A percentile compares a stretch with the other conserved stretches of the same genome.
These are phyloP conservation scores for Corinectria fuckeliana DNA, from an alignment of 2,329 filamentous ascomycete genomes.

Conservation along the genomic window DNA sequence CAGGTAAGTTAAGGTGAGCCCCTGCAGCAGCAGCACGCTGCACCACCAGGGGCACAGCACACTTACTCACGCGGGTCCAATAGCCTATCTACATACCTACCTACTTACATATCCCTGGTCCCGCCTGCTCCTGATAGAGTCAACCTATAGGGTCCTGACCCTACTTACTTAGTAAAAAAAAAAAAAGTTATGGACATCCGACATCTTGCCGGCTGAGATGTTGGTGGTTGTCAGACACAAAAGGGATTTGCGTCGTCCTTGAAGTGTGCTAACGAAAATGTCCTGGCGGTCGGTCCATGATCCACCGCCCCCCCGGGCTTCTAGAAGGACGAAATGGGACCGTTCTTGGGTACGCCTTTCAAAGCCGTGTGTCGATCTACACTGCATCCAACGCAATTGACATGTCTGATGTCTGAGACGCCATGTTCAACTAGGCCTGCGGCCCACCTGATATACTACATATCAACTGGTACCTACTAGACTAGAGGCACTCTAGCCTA, in stretches of 20 bases:
- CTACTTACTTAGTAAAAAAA: too few relatives aligned
- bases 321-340: slow-evolving; percentile 6
- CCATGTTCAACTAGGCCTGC: not conserved
- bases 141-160: too few relatives aligned
- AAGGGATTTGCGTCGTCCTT: too few relatives aligned
- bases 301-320: not conserved
- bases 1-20: not conserved
- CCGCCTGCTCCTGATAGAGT: too few relatives aligned
- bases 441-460: too few relatives aligned
- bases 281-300: too few relatives aligned
- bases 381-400: not conserved
- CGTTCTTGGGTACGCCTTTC: not conserved
- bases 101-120: too few relatives aligned
- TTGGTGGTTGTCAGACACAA: not conserved
- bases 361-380: not conserved
- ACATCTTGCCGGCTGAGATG: not conserved
- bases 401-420: slow-evolving; percentile 8
- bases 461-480: too few relatives aligned
- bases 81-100: too few relatives aligned
- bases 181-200: too few relatives aligned
- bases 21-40: not conserved
- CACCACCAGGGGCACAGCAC: not conserved
- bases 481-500: too few relatives aligned
- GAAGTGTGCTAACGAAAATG: too few relatives aligned
- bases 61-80: not conserved